A percentile compares a stretch with the other conserved stretches of the same genome.
These are phyloP conservation scores for Phytophthora aleatoria DNA, from an alignment of 352 stramenopile species.

Conservation along the genomic window DNA sequence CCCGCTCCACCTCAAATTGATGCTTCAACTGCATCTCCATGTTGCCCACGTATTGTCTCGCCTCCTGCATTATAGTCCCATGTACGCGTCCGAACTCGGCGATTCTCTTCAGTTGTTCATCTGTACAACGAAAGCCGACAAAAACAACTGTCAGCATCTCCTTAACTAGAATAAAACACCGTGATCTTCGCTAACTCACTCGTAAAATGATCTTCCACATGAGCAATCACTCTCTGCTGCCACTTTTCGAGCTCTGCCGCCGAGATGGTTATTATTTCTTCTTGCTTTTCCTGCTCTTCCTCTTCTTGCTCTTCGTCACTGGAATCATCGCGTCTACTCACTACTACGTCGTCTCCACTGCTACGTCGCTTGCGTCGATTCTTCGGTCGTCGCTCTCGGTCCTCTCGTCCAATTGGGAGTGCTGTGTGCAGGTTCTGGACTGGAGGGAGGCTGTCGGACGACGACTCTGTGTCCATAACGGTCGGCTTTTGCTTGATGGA, in stretches of 20 bases:
- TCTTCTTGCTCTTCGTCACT: conserved; percentile 19
- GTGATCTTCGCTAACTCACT: conserved; percentile 42
- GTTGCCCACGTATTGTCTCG: conserved; percentile 65
- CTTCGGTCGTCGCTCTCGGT: conserved; percentile 1
- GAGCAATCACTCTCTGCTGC: conserved; percentile 61
- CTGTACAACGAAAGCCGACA: conserved; percentile 26
- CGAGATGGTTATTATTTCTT: conserved; percentile 49
- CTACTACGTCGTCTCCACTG: conserved; percentile 17
- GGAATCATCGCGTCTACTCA: conserved; percentile 8
- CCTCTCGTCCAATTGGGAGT: conserved; percentile 11
- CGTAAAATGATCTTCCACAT: conserved; percentile 71
- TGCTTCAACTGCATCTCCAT: conserved; percentile 56
- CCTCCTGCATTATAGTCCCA: conserved; percentile 65
- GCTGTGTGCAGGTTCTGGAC: conserved; percentile 7
- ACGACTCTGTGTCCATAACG: conserved; percentile 21
- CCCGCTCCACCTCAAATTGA: conserved; percentile 57
- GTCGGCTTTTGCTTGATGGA: conserved; percentile 17
- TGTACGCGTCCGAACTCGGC: conserved; percentile 77
- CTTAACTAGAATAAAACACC: neutral
- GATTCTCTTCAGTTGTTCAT: conserved; percentile 82
- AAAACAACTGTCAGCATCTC: conserved; percentile 12
- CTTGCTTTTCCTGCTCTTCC: conserved; percentile 1
- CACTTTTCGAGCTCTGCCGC: conserved; percentile 65
- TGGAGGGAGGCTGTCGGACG: conserved; percentile 5
- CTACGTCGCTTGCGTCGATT: conserved; percentile 30